Base-by-base conservation (phyloP, 176 grass and related monocot genomes). In the Olyra latifolia region DNA sequence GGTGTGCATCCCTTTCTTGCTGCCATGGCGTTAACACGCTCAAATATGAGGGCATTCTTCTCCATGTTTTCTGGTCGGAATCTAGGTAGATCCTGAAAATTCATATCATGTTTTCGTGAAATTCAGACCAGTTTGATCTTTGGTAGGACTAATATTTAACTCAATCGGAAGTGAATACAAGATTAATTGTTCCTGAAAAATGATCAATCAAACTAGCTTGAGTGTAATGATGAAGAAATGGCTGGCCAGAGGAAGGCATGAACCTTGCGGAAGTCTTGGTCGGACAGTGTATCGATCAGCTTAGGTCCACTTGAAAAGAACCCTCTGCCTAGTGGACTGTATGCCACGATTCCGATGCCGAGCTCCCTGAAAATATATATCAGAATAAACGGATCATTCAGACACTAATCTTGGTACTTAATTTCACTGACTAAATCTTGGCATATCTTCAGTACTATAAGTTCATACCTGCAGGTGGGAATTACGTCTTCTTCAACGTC, bases 291-390 rank as follows among this genome's bases (percentile, higher is more conserved):
- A 3, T 85, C 80, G 41, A 87, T 1, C 13, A 91, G 4, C 32
- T 89, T 87, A 4, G 92, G 3, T 17, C 92, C 92, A 40, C 28
- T 70, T 8, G 86, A 88, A 0, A 94, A 66, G 60, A 94, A 91
- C 0, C 92, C 92, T 62, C 89, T 61, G 2, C 92, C 92, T 9
- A 94, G 47, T 38, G 89, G 89, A 66, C 89, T 87, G 27, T 95
- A 95, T n/a, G 89, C 84, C 32, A 91, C 89, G 17, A 95, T 95
- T 66, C 89, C 89, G 54, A 95, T 95, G 7, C 92, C 87, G 43
- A 91, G 89, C n/a, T 95, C 92, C 56, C 92, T 95, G 72, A 66
- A 72, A 40, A 52, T 6, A 1, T 68, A 54, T 17, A 0, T 30
- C 27, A 54, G 10, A 24, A 5, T 0, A 80, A 46, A 1, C 20